Evolutionary conservation across 345 rosid genomes (phyloP), one percentile per base, ranked within the genome.

Genomic region (Passiflora organensis): DNA sequence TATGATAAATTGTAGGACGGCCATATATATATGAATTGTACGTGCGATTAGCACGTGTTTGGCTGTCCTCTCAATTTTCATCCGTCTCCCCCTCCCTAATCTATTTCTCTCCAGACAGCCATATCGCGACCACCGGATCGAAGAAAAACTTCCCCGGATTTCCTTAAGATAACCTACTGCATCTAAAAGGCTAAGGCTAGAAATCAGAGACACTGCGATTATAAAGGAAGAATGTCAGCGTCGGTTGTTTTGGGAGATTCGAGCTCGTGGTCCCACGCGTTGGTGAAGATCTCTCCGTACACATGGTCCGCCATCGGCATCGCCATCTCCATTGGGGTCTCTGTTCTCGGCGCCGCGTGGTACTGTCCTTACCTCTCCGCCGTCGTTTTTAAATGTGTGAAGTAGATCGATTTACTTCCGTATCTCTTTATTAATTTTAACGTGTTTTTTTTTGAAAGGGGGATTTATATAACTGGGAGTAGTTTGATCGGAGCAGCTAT

Each of bases 311-410:
- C 99, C 56, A 14, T 93, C 72, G 99, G 99, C 37, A 93, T 93
- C 76, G 97, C 95, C 65, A 51, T 93, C 56, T 61, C 99, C 43
- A 93, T 93, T 70, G 99, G 99, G 65, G 91, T 93, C 48, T 93
- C 97, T 11, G 97, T 93, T 66, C 99, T 93, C 74, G 99, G 97
- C 62, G 97, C 99, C 57, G 99, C 97, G 63, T 93, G 99, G 99
- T 93, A 83, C 16, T 3, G 2, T 25, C 28, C 54, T 3, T 10
- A 13, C 10, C 16, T 13, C 46, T 42, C 19, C 19, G n/a, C n/a
- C n/a, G n/a, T n/a, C n/a, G n/a, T n/a, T n/a, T n/a, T n/a, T 10
- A 13, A 10, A 6, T n/a, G 1, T 13, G 42, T 28, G 6, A 46
- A 32, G 55, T 48, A 13, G 20, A 11, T 41, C 43, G 34, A 28